Evolutionary conservation across 257 asterid species (phyloP).

Genomic region (Solanum piurae): DNA sequence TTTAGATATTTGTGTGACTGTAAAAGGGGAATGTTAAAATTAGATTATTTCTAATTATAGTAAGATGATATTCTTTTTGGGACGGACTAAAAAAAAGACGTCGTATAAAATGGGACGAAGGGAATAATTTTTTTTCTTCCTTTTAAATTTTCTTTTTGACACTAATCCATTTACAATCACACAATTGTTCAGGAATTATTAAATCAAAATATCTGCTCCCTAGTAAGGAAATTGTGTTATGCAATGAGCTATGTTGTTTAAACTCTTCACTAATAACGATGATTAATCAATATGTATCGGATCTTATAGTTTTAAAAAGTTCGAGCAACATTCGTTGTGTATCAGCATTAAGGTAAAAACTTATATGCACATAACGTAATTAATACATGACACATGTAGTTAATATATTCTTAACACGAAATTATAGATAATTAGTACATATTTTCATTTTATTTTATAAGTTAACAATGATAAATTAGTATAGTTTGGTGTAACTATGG

Average conservation of each 20-base stretch:
- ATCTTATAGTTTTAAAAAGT: not conserved
- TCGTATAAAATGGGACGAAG: not conserved
- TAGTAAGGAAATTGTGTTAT: not conserved
- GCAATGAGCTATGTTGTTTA: not conserved
- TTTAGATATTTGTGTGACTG: no score
- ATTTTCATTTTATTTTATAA: not conserved
- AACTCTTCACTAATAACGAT: not conserved
- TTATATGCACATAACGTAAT: not conserved
- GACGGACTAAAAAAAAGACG: not conserved
- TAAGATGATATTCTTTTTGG: not conserved
- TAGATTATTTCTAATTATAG: not conserved
- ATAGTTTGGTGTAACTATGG: not conserved
- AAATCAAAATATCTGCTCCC: not conserved
- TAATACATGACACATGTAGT: not conserved
- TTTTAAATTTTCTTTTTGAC: not conserved
- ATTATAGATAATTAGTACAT: not conserved
- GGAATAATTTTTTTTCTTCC: not conserved
- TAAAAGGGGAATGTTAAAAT: not conserved
- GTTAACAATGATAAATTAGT: not conserved
- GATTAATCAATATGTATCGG: not conserved
- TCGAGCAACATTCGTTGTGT: not conserved
- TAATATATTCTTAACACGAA: not conserved
- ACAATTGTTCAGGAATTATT: not conserved
- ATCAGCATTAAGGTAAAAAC: not conserved
- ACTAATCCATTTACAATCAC: not conserved